Conservation (phyloP, 2,329 filamentous ascomycete genomes). For the Epichloe typhina region DNA sequence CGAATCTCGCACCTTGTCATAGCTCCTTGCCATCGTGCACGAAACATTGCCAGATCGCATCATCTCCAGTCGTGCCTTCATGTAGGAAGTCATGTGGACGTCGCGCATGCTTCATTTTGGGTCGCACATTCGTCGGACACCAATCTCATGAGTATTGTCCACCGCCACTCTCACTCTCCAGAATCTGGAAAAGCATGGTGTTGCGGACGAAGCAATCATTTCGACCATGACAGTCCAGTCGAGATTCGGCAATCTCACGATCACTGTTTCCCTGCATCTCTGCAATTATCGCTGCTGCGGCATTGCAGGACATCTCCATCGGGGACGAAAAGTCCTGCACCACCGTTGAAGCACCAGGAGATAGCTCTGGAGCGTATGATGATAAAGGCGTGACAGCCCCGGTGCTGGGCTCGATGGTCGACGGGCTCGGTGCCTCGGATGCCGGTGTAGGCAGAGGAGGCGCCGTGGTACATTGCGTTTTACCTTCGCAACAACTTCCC, state of each 20-base stretch:
- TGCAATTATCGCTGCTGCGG: slow-evolving; percentile 24
- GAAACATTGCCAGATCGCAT: too few relatives aligned
- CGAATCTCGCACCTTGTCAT: too few relatives aligned
- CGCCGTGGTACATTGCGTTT: slow-evolving; percentile 11
- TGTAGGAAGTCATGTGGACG: background rate
- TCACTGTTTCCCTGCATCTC: slow-evolving; percentile 24
- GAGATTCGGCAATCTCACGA: slow-evolving; percentile 12
- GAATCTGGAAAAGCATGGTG: slow-evolving; percentile 20
- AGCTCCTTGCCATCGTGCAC: too few relatives aligned
- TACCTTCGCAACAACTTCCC: slow-evolving; percentile 11
- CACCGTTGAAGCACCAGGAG: slow-evolving; percentile 5
- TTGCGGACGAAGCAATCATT: slow-evolving; percentile 21
- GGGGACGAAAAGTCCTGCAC: slow-evolving; percentile 13
- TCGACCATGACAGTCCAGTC: slow-evolving; percentile 17
- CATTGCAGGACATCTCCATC: slow-evolving; percentile 21
- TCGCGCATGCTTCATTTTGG: too few relatives aligned
- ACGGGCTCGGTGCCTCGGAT: slow-evolving; percentile 12
- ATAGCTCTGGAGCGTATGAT: slow-evolving; percentile 5
- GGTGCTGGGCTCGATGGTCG: slow-evolving; percentile 11
- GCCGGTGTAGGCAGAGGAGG: slow-evolving; percentile 9
- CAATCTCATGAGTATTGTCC: slow-evolving; percentile 3
- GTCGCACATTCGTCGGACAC: background rate
- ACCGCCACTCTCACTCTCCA: slow-evolving; percentile 13
- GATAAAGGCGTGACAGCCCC: slow-evolving; percentile 12
- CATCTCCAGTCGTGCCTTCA: background rate